Conservation (phyloP, 2,329 filamentous ascomycete species). For the Calonectria henricotiae region DNA sequence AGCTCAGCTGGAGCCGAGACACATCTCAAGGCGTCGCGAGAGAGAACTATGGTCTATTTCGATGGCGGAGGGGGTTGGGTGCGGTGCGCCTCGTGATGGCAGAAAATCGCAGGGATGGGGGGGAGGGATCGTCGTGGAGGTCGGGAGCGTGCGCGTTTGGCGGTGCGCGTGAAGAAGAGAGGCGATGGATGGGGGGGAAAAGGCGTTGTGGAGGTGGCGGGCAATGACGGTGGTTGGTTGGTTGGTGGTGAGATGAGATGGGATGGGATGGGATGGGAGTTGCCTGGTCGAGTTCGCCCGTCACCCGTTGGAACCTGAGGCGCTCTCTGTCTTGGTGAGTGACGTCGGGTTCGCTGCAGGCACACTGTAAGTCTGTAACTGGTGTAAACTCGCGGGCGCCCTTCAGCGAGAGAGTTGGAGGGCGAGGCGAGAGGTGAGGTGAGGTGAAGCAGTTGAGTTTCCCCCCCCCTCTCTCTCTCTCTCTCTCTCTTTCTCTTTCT, state of each 20-base stretch:
- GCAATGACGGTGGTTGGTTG: constrained; percentile 28
- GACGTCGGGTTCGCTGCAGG: constrained; percentile 1
- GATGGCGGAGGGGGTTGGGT: constrained; percentile 10
- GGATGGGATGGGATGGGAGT: background rate
- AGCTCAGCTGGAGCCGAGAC: constrained; percentile 52
- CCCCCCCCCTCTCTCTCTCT: background rate
- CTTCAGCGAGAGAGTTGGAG: background rate
- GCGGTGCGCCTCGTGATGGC: constrained; percentile 22
- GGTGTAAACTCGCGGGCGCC: background rate
- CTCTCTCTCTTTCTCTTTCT: too few relatives aligned
- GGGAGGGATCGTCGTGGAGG: constrained; percentile 8
- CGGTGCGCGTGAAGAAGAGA: constrained; percentile 26
- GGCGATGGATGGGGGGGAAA: background rate
- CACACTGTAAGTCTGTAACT: background rate
- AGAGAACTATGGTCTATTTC: constrained; percentile 21
- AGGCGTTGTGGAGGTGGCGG: constrained; percentile 30
- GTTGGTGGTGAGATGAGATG: background rate
- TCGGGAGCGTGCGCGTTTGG: constrained; percentile 12
- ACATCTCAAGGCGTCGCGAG: constrained; percentile 46
- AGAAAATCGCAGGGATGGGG: constrained; percentile 10
- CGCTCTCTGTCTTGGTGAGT: background rate
- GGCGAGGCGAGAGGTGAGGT: background rate
- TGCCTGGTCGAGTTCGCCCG: background rate
- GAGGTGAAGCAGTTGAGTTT: background rate
- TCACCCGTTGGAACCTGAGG: constrained; percentile 14